Conservation (phyloP, 2,329 filamentous ascomycete genomes). For the Fusarium oxysporum region DNA sequence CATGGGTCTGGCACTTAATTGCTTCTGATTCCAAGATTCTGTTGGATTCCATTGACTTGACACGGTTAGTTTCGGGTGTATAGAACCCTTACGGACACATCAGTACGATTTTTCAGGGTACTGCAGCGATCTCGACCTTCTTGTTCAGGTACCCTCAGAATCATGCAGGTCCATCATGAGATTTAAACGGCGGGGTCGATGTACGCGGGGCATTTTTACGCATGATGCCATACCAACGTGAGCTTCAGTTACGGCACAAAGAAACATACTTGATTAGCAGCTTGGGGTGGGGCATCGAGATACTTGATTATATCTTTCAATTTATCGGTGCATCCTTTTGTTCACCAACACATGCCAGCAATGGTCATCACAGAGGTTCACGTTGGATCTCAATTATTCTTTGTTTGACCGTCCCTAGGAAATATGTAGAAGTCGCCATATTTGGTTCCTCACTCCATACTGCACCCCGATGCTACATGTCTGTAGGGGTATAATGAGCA, state of each 20-base stretch:
- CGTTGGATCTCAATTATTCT: constrained; percentile 10
- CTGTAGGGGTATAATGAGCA: constrained; percentile 26
- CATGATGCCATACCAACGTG: background rate
- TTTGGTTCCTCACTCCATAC: background rate
- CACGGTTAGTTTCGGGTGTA: background rate
- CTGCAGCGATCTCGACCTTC: background rate
- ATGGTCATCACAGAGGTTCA: background rate
- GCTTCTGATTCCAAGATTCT: constrained; percentile 16
- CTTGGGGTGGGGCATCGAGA: too few species aligned
- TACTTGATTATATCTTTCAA: background rate
- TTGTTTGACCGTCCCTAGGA: constrained; percentile 11
- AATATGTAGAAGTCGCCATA: background rate
- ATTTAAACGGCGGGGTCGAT: constrained; percentile 13
- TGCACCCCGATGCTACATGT: background rate
- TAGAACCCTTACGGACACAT: background rate
- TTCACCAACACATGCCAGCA: background rate
- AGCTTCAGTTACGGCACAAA: background rate
- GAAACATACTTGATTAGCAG: background rate
- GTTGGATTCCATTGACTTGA: constrained; percentile 21
- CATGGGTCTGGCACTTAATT: constrained; percentile 1
- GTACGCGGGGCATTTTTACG: constrained; percentile 5
- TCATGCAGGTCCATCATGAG: constrained; percentile 13
- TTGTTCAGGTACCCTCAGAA: background rate
- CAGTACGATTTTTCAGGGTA: background rate
- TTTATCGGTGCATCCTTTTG: background rate